Evolutionary conservation across 2,329 filamentous ascomycete genomes (phyloP), one percentile per base, ranked within the genome.

Genomic region (Ophiocordyceps sinensis): DNA sequence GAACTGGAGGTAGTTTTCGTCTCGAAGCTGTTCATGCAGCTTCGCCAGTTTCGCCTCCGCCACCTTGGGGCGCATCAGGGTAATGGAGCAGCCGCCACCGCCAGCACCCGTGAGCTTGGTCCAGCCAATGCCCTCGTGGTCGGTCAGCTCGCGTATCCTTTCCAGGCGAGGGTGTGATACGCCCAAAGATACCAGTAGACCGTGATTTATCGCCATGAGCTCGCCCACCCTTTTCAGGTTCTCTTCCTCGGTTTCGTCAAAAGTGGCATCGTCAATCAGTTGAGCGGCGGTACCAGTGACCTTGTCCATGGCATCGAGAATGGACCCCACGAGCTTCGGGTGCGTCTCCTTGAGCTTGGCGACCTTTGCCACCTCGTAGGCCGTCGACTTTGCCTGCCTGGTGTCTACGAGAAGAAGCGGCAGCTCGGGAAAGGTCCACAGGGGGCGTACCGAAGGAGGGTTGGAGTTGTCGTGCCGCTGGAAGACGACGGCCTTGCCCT

Each of bases 51-150:
- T 73, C 45, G 74, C 65, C 14, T 57, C 52, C 7, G 74, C 56
- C 1, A 73, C 67, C 28, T 75, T 75, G 0, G 85, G 83, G 48
- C 81, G 82, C 38, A 98, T 68, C 4, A 98, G 67, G 0, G 89
- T 93, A 50, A 98, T 96, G 3, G 88, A 89, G 61, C 93, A 96
- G 3, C 91, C 91, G 43, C 91, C 93, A 12, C 91, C 93, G 19
- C 91, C 91, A 1, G 91, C 91, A 29, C 91, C 91, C 0, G 91
- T 98, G 43, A 98, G 73, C 60, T 98, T 98, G 12, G 91, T 95
- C 88, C 88, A 98, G 28, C 91, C 91, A 42, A 95, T 83, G 34
- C 82, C 83, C 43, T 86, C 76, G 51, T 91, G 79, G 50, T 98
- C 89, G 38, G 94, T 82, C 23, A 98, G 68, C 62, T 94, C 89